These are phyloP conservation scores for Cucurbita moschata DNA, from an alignment of 306 rosid genomes.

Conservation along the genomic window DNA sequence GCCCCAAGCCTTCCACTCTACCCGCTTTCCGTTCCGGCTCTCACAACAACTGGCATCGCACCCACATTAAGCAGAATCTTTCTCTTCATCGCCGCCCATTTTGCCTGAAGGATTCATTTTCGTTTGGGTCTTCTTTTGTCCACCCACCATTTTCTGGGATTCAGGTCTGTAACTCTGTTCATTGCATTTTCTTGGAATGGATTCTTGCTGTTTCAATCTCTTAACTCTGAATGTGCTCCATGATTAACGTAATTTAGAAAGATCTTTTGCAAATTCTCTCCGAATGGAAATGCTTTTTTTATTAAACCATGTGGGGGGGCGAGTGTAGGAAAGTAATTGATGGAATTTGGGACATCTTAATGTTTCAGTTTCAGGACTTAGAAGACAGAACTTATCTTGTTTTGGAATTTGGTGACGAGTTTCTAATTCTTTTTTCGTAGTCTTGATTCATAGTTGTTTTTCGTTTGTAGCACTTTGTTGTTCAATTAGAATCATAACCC, in stretches of 20 bases:
- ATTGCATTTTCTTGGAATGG: neutral
- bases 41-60: constrained; percentile 4
- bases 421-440: neutral
- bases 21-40: neutral
- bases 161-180: constrained; percentile 6
- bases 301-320: neutral
- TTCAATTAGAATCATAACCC: neutral
- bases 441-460: neutral
- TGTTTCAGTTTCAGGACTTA: neutral
- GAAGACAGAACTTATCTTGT: too few species aligned
- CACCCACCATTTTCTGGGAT: constrained; percentile 8
- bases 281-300: neutral
- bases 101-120: neutral
- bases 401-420: neutral
- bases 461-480: neutral
- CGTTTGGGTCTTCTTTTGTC: constrained; percentile 25
- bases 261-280: neutral
- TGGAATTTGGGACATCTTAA: neutral
- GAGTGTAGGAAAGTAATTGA: neutral
- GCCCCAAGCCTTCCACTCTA: constrained; percentile 31
- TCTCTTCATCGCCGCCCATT: neutral
- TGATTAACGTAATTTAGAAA: too few species aligned
- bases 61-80: constrained; percentile 7
- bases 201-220: neutral
- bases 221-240: neutral